phyloP scores from a whole-genome alignment of 495 filamentous ascomycete species.

The Aspergillus kassunensis region DNA sequence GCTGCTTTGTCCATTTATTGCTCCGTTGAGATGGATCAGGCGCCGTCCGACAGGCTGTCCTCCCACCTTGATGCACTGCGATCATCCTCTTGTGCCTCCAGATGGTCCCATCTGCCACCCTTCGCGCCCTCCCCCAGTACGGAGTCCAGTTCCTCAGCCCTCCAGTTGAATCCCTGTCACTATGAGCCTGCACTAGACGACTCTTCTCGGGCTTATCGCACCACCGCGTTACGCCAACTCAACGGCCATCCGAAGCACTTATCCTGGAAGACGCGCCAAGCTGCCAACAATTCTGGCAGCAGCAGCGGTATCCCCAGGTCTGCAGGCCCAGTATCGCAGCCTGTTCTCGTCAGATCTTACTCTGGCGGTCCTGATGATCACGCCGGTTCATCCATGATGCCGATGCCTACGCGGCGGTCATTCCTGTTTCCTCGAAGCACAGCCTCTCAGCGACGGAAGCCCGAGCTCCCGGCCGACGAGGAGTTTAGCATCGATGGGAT shows the following conservation, averaged over 20 bases:
- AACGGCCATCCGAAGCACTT: conserved; percentile 22
- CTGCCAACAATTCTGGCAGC: conserved; percentile 4
- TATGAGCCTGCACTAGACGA: conserved; percentile 28
- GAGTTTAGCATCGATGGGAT: conserved; percentile 60
- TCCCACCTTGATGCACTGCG: conserved; percentile 28
- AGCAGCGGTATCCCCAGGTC: no score
- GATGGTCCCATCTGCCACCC: conserved; percentile 27
- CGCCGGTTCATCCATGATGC: conserved; percentile 26
- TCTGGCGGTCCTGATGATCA: conserved; percentile 31
- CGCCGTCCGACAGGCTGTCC: conserved; percentile 23
- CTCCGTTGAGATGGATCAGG: conserved; percentile 27
- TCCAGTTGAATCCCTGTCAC: conserved; percentile 21
- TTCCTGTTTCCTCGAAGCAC: conserved; percentile 26
- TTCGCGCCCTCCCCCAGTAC: conserved; percentile 18
- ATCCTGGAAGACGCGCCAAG: conserved; percentile 21
- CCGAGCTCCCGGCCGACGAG: conserved; percentile 43
- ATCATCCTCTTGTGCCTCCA: conserved; percentile 26
- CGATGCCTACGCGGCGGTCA: conserved; percentile 36
- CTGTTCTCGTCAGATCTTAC: conserved; percentile 45
- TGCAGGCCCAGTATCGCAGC: conserved; percentile 32
- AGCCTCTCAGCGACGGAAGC: conserved; percentile 13
- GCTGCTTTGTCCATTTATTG: conserved; percentile 4
- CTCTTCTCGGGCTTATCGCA: conserved; percentile 25
- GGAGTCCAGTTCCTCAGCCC: conserved; percentile 19
- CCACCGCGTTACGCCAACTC: conserved; percentile 29